Evolutionary conservation across 1,284 basidiomycete genomes (phyloP), one percentile per base, ranked within the genome.

Genomic region (Irpex lacteus): DNA sequence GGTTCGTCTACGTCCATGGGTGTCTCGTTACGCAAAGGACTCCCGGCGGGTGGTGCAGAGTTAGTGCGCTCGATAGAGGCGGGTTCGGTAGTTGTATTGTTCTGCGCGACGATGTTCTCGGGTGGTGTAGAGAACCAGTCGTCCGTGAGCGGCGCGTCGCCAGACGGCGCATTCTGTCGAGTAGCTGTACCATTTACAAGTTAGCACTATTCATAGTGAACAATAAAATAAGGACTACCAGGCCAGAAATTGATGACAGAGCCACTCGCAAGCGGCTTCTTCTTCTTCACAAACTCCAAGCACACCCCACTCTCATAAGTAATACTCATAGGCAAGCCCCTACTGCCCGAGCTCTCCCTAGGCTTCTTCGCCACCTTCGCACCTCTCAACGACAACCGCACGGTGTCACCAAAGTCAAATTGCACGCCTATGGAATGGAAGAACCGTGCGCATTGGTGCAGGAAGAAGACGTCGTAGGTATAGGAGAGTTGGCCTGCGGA

Each of bases 351-450:
- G 19, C 69, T 19, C 18, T 8, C 8, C 18, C 5, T 18, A 21
- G n/a, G 13, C 54, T 66, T 60, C 56, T 61, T 36, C 53, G 70
- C 70, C 15, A 79, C 62, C 13, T 59, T 63, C 34, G 72, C 76
- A 0, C 82, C 82, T 64, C 75, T 78, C n/a, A 87, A 75, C 11
- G 81, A 77, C 19, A 87, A 61, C 21, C 71, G 69, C 32, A 86
- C 67, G 26, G 70, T 70, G 62, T 83, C 78, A 5, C 74, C 9
- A 77, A 74, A 61, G 73, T 70, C 61, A 81, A 74, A 63, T 21
- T 72, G n/a, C 15, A 67, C 6, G 7, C 58, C 60, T 8, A 80
- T 71, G 5, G 73, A 68, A 7, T 71, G 59, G 40, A 78, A 73
- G 64, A 70, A 69, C 0, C 70, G 61, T 13, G 67, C 32, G 32